Conservation (phyloP, 2,329 filamentous ascomycete genomes). For the Colletotrichum endophyticum region DNA sequence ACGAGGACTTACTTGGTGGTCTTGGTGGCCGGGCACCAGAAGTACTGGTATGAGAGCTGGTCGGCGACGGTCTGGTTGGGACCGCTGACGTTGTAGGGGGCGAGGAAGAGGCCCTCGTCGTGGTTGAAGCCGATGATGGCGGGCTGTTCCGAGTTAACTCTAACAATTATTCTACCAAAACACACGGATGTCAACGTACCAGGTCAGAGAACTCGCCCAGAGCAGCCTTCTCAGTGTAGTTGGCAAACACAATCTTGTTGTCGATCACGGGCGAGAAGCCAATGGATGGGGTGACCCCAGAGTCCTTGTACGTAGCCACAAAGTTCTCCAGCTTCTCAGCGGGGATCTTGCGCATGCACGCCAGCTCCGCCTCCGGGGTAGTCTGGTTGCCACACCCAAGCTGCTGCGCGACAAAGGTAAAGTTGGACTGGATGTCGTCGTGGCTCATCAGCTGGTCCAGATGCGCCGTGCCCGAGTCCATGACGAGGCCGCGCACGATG, state of each 20-base stretch:
- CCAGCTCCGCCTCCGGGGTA: constrained; percentile 31
- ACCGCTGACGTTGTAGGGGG: constrained; percentile 10
- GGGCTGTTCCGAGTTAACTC: not conserved
- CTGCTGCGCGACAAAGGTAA: constrained; percentile 42
- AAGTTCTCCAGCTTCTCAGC: constrained; percentile 36
- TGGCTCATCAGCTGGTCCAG: constrained; percentile 32
- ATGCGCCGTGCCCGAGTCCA: constrained; percentile 36
- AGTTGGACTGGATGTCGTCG: constrained; percentile 39
- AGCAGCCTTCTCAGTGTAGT: constrained; percentile 31
- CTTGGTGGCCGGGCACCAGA: constrained; percentile 16
- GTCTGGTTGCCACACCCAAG: constrained; percentile 39
- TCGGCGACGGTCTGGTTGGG: not conserved
- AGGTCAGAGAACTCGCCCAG: constrained; percentile 9
- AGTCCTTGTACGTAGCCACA: constrained; percentile 29
- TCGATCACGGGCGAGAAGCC: constrained; percentile 36
- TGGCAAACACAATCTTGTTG: constrained; percentile 33
- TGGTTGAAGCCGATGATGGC: constrained; percentile 17
- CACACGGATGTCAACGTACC: not conserved
- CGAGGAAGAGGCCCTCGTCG: constrained; percentile 14
- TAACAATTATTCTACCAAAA: accelerated
- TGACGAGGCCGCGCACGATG: constrained; percentile 42
- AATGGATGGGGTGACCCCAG: constrained; percentile 26
- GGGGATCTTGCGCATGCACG: constrained; percentile 41
- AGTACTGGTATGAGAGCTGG: constrained; percentile 7
- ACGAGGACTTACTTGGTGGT: constrained; percentile 1